These are phyloP conservation scores for Rutidosis leptorrhynchoides DNA, from an alignment of 129 eudicot species.

Conservation along the genomic window DNA sequence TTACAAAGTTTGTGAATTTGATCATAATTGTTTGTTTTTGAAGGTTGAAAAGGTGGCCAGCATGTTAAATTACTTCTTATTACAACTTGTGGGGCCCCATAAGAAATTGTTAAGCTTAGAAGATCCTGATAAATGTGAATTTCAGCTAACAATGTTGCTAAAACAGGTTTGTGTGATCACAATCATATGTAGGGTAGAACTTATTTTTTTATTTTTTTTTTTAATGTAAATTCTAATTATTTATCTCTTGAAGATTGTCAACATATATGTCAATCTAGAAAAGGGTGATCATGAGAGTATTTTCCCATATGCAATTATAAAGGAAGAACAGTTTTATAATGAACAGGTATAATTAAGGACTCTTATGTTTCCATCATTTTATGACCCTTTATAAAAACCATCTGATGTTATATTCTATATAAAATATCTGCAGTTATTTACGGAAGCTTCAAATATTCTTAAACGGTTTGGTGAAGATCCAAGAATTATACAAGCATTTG, in stretches of 20 bases:
- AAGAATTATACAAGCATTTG: constrained; percentile 65
- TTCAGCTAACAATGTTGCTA: constrained; percentile 79
- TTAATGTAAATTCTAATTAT: background rate
- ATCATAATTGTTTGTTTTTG: constrained; percentile 17
- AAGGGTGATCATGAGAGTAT: constrained; percentile 73
- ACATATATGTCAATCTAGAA: constrained; percentile 80
- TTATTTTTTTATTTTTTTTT: no score
- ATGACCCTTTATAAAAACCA: background rate
- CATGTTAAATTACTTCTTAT: constrained; percentile 87
- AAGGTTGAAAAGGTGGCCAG: constrained; percentile 98
- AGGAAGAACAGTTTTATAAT: constrained; percentile 89
- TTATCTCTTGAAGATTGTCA: constrained; percentile 64
- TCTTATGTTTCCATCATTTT: background rate
- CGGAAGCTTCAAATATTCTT: constrained; percentile 78
- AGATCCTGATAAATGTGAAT: constrained; percentile 94
- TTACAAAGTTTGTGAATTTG: background rate
- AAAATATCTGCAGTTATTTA: constrained; percentile 56
- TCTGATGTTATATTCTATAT: background rate
- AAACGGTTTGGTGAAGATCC: constrained; percentile 74
- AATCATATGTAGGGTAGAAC: background rate
- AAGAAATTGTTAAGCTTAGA: constrained; percentile 82
- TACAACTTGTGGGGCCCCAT: constrained; percentile 97
- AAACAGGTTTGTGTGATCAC: constrained; percentile 58
- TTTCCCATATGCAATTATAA: constrained; percentile 81
- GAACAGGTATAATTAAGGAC: constrained; percentile 67